Percentiles rank a stretch among this genome's conserved stretches.
These are phyloP conservation scores for Fusarium neocosmosporiellum DNA, from an alignment of 2,329 filamentous ascomycete species.

Conservation along the genomic window DNA sequence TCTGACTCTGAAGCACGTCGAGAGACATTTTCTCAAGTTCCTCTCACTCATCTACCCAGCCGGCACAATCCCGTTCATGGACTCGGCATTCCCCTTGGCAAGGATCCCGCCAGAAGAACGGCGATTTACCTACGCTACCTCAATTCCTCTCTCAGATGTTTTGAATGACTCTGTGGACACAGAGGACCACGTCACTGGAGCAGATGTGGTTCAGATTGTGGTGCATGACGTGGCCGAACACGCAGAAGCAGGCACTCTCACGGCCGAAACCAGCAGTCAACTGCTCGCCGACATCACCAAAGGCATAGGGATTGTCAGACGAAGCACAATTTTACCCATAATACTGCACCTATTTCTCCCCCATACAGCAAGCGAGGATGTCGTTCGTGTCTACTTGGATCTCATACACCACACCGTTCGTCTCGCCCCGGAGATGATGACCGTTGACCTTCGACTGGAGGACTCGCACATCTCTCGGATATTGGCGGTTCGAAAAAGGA, in stretches of 20 bases:
- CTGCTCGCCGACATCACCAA: slow-evolving; percentile 65
- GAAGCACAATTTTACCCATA: slow-evolving; percentile 70
- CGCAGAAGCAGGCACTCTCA: slow-evolving; percentile 27
- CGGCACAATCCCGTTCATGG: slow-evolving; percentile 66
- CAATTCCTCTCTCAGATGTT: slow-evolving; percentile 69
- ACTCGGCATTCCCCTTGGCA: slow-evolving; percentile 74
- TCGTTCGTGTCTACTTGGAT: slow-evolving; percentile 59
- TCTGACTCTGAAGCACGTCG: slow-evolving; percentile 74
- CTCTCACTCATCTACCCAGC: slow-evolving; percentile 69
- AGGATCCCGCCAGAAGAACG: slow-evolving; percentile 69
- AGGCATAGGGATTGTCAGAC: slow-evolving; percentile 68
- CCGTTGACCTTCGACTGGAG: slow-evolving; percentile 69
- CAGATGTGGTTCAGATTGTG: slow-evolving; percentile 74
- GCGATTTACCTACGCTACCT: slow-evolving; percentile 74
- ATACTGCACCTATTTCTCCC: slow-evolving; percentile 62
- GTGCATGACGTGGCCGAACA: slow-evolving; percentile 47
- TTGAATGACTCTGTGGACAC: slow-evolving; percentile 66
- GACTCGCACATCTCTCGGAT: slow-evolving; percentile 62
- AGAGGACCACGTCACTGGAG: slow-evolving; percentile 73
- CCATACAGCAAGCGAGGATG: slow-evolving; percentile 36
- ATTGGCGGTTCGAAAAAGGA: slow-evolving; percentile 62
- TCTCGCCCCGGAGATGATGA: slow-evolving; percentile 71
- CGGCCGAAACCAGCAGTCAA: slow-evolving; percentile 37
- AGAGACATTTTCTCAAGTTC: slow-evolving; percentile 77
- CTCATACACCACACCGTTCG: slow-evolving; percentile 70